Evolutionary conservation across 352 stramenopile genomes (phyloP), one percentile per base, ranked within the genome.

Genomic region (Pythium phragmiticola): DNA sequence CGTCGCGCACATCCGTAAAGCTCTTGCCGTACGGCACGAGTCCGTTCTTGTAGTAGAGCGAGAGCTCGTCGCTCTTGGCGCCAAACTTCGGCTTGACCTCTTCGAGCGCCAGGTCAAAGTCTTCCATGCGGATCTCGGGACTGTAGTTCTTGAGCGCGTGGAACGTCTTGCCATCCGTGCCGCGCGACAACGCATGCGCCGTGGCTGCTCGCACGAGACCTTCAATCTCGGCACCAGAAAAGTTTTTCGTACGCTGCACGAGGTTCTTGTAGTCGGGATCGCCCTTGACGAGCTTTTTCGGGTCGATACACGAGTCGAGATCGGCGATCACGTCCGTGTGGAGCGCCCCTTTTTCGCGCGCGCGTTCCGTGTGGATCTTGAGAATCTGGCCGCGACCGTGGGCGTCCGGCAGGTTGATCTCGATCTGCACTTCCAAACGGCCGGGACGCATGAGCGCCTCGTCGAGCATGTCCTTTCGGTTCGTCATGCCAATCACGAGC

Each of bases 401-500:
- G 59, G 89, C 84, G 74, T 99, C 95, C 0, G 98, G 98, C 26
- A 99, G 74, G 43, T 98, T 98, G 77, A 99, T 99, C 73, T 99
- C 98, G 16, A 99, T 97, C 72, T 99, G 97, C 28, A 99, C 95
- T 73, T 99, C 98, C 0, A 99, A 82, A 71, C 98, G 93, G n/a
- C 98, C 98, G 9, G 98, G 98, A 70, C 98, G 94, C 60, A 99
- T 81, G 19, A 99, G 75, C 17, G 98, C 98, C 77, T 98, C 96
- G 75, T 99, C 96, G 7, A 98, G 78, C 76, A 94, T 93, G 61
- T 94, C 87, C 79, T 99, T 99, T 66, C 98, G 80, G 78, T 99
- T 99, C 21, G 98, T 99, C 97, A 99, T 99, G 48, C 98, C 98
- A 70, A 99, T 99, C 37, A 99, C 84, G 14, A 99, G 77, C 61